Conservation (phyloP, 257 asterid genomes). For the Forsythia viridissima region DNA sequence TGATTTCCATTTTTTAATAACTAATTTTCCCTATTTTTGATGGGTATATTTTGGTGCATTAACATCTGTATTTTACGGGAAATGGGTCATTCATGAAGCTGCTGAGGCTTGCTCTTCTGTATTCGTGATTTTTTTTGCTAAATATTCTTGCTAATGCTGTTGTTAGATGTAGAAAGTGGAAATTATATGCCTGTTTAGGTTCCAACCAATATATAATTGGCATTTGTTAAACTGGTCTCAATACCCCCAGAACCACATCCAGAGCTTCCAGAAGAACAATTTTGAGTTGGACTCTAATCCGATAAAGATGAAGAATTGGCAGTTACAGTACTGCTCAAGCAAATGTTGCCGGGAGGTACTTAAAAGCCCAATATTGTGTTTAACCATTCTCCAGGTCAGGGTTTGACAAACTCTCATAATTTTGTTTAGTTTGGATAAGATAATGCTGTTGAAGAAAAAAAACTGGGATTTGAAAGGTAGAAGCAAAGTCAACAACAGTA, state of each 20-base stretch:
- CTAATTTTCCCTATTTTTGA: background rate
- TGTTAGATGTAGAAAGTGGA: background rate
- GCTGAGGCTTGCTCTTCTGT: constrained; percentile 1
- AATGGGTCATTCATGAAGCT: background rate
- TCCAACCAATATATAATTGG: background rate
- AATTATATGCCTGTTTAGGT: constrained; percentile 4
- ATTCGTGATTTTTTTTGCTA: constrained; percentile 4
- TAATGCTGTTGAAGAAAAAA: background rate
- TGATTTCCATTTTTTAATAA: constrained; percentile 13
- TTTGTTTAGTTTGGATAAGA: background rate
- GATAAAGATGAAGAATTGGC: too few relatives aligned
- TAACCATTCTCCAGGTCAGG: background rate
- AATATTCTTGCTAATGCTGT: background rate
- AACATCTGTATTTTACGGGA: background rate
- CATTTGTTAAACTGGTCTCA: background rate
- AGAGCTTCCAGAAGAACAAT: too few relatives aligned
- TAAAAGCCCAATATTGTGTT: background rate
- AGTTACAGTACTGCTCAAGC: background rate
- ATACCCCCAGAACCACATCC: background rate
- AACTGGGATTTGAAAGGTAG: background rate
- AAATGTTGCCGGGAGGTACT: background rate
- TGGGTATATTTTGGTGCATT: background rate
- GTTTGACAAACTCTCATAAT: background rate
- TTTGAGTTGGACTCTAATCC: too few relatives aligned
- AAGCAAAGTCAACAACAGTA: background rate